Evolutionary conservation across 768 basidiomycete genomes (phyloP).

Genomic region (Gloeostereum incarnatum): DNA sequence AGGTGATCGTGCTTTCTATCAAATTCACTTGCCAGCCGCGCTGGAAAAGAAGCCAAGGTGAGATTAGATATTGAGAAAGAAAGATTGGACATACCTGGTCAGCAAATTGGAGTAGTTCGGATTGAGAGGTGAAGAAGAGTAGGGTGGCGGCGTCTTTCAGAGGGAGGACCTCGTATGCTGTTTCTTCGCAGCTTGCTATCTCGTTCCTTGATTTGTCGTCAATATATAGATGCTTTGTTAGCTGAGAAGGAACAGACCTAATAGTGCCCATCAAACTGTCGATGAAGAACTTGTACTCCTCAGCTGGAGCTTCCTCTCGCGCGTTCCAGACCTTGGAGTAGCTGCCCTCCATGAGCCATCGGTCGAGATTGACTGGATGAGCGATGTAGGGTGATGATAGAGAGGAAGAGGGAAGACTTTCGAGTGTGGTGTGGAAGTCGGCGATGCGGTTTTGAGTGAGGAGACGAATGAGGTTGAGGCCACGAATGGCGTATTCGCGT

Average conservation of each 20-base stretch:
- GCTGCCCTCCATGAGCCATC: slow-evolving; percentile 98
- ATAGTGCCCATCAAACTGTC: slow-evolving; percentile 93
- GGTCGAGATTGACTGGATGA: slow-evolving; percentile 87
- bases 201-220: slow-evolving; percentile 55
- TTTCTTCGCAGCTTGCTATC: slow-evolving; percentile 94
- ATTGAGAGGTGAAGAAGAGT: slow-evolving; percentile 80
- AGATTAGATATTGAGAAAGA: slow-evolving; percentile 1
- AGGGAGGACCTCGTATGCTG: slow-evolving; percentile 87
- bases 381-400: slow-evolving; percentile 69
- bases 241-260: slow-evolving; percentile 39
- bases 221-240: not conserved
- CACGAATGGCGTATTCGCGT: slow-evolving; percentile 81
- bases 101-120: slow-evolving; percentile 79
- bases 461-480: slow-evolving; percentile 89
- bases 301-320: slow-evolving; percentile 82
- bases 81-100: slow-evolving; percentile 38
- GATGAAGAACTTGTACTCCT: slow-evolving; percentile 92
- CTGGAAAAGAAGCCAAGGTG: slow-evolving; percentile 26
- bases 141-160: slow-evolving; percentile 84
- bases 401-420: slow-evolving; percentile 70
- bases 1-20: slow-evolving; percentile 57
- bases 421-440: slow-evolving; percentile 94
- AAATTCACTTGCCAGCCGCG: slow-evolving; percentile 82
- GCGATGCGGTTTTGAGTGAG: slow-evolving; percentile 95
- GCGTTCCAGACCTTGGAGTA: slow-evolving; percentile 98